These are phyloP conservation scores for Penicillium tannophilum DNA, from an alignment of 495 filamentous ascomycete species.

Conservation along the genomic window DNA sequence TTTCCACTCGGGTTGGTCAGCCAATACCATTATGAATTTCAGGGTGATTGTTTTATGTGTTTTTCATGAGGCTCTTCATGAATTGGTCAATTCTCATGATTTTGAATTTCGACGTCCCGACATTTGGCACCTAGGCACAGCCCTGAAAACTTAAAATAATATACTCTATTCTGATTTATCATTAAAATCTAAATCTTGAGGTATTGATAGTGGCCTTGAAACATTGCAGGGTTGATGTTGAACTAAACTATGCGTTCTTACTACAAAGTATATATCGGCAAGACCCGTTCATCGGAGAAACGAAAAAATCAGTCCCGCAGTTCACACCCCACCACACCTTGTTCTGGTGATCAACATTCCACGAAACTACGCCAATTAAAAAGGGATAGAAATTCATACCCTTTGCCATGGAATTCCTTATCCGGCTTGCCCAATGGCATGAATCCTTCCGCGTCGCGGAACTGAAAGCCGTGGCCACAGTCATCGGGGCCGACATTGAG, in stretches of 20 bases:
- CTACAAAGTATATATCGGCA: background rate
- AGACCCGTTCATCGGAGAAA: conserved; percentile 1
- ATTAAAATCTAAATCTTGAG: too few species aligned
- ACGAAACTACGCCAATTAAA: background rate
- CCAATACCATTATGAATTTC: background rate
- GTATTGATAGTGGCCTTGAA: too few species aligned
- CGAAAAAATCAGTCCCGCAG: conserved; percentile 23
- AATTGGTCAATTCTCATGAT: background rate
- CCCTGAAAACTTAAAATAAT: background rate
- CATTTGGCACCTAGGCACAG: too few species aligned
- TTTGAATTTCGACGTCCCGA: background rate
- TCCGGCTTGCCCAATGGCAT: conserved; percentile 87
- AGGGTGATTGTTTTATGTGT: background rate
- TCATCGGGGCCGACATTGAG: conserved; percentile 68
- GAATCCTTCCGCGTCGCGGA: conserved; percentile 89
- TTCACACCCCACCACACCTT: conserved; percentile 21
- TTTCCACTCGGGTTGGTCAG: background rate
- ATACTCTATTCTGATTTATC: background rate
- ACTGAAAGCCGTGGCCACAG: conserved; percentile 75
- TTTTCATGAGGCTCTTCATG: background rate
- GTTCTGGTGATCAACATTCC: background rate
- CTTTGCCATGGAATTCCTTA: conserved; percentile 71
- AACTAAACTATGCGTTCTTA: background rate
- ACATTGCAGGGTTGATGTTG: background rate
- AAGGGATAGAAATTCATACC: background rate